Conservation (phyloP, 2,329 filamentous ascomycete genomes). For the Xylariomycetidae sp. region DNA sequence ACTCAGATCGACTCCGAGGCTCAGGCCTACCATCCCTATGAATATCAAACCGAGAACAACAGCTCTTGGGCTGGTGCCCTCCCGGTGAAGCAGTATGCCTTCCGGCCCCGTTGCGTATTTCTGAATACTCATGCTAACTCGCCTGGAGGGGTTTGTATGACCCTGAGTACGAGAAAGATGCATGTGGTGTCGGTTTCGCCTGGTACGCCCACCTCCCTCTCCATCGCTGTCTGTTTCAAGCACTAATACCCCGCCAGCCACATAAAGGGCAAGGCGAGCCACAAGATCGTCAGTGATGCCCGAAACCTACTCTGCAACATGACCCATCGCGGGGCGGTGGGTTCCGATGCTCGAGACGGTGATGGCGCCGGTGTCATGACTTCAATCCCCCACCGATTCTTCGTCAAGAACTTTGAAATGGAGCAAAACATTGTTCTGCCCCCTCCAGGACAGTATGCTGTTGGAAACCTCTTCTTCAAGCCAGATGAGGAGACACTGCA, state of each 20-base stretch:
- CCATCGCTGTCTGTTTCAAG: conserved; percentile 4
- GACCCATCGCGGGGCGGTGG: conserved; percentile 98
- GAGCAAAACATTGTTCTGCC: conserved; percentile 86
- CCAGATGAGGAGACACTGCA: conserved; percentile 84
- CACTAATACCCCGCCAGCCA: conserved; percentile 50
- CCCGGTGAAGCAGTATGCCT: conserved; percentile 78
- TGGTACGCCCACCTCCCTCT: conserved; percentile 51
- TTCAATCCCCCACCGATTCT: conserved; percentile 96
- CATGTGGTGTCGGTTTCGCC: conserved; percentile 97
- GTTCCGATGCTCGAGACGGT: conserved; percentile 94
- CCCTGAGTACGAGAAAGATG: conserved; percentile 95
- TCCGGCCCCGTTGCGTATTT: too few species aligned
- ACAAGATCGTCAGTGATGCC: conserved; percentile 98
- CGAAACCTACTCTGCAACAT: conserved; percentile 97
- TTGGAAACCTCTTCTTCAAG: conserved; percentile 98
- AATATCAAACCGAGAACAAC: conserved; percentile 83
- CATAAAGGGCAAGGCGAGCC: conserved; percentile 94
- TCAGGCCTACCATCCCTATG: conserved; percentile 63
- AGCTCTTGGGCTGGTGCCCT: conserved; percentile 87
- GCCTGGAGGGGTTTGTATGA: conserved; percentile 89
- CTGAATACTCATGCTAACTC: too few species aligned
- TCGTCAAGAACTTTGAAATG: conserved; percentile 94
- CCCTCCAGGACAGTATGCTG: conserved; percentile 86
- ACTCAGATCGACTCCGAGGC: conserved; percentile 54
- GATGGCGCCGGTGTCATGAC: conserved; percentile 99